A percentile compares a stretch with the other conserved stretches of the same genome.
Evolutionary conservation across 164 flowering plant genomes (phyloP).

Genomic region (Pachysandra terminalis): DNA sequence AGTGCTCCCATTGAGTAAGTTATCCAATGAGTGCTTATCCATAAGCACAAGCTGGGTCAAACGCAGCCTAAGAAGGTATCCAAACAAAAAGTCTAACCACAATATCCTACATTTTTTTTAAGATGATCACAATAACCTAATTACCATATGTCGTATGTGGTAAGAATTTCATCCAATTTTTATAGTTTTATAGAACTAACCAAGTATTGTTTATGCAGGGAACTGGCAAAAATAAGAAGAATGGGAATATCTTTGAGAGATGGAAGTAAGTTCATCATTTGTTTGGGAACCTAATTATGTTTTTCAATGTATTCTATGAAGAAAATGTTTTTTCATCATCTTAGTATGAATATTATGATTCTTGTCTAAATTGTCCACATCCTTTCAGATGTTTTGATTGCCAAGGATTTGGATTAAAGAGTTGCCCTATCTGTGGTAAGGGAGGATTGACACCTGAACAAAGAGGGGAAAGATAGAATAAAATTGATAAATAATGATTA

Average conservation of each 20-base stretch:
- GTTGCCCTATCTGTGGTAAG: conserved; percentile 76
- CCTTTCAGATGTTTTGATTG: conserved; percentile 70
- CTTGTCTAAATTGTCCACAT: no score
- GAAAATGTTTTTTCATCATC: not conserved
- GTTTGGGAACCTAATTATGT: not conserved
- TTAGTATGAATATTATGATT: not conserved
- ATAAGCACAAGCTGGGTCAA: no score
- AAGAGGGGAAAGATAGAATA: conserved; percentile 27
- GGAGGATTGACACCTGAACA: conserved; percentile 83
- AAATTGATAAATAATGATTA: not conserved
- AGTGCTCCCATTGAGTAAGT: no score
- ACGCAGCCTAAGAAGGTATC: no score
- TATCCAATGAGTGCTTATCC: no score
- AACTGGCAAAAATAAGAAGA: conserved; percentile 84
- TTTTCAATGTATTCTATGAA: not conserved
- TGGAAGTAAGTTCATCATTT: conserved; percentile 69
- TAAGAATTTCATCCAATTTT: not conserved
- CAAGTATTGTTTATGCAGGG: conserved; percentile 36
- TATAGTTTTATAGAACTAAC: no score
- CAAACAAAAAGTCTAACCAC: no score
- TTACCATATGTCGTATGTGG: no score
- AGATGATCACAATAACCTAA: no score
- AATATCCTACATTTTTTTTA: no score
- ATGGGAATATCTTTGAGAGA: conserved; percentile 83
- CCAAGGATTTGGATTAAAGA: conserved; percentile 83